Percentiles rank a stretch among this genome's conserved stretches.
Evolutionary conservation across 768 basidiomycete species (phyloP).

Genomic region (Termitomyces bulborhizus): DNA sequence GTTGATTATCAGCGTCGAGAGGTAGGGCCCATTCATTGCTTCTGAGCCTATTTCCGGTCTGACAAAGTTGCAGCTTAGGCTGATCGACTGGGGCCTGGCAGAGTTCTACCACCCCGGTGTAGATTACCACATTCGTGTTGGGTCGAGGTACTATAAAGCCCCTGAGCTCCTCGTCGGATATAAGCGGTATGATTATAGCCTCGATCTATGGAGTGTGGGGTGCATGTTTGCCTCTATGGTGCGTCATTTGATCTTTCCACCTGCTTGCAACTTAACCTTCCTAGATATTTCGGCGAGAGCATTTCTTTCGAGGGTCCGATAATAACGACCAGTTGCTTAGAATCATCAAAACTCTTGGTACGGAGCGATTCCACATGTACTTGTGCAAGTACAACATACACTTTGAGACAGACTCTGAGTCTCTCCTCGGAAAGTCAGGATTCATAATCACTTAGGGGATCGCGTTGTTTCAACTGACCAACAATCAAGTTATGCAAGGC

Average conservation of each 20-base stretch:
- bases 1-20: conserved; percentile 58
- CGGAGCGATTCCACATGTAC: conserved; percentile 58
- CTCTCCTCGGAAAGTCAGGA: conserved; percentile 43
- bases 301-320: conserved; percentile 70
- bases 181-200: conserved; percentile 65
- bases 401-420: conserved; percentile 56
- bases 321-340: conserved; percentile 70
- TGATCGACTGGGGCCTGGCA: conserved; percentile 76
- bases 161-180: conserved; percentile 68
- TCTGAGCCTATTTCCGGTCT: neutral
- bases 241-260: conserved; percentile 12
- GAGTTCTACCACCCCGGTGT: conserved; percentile 71
- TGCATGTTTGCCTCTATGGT: conserved; percentile 77
- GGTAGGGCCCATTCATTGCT: conserved; percentile 27
- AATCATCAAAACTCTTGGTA: conserved; percentile 64
- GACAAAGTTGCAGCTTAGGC: conserved; percentile 30
- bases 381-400: conserved; percentile 58
- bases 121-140: conserved; percentile 69
- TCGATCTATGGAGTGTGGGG: conserved; percentile 70
- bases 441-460: neutral
- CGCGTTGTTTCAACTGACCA: neutral
- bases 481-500: conserved; percentile 43
- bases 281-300: conserved; percentile 68
- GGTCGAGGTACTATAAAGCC: conserved; percentile 68
- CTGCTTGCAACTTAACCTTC: neutral